These are phyloP conservation scores for Aegilops speltoides DNA, from an alignment of 176 grass and related monocot genomes.

Conservation along the genomic window DNA sequence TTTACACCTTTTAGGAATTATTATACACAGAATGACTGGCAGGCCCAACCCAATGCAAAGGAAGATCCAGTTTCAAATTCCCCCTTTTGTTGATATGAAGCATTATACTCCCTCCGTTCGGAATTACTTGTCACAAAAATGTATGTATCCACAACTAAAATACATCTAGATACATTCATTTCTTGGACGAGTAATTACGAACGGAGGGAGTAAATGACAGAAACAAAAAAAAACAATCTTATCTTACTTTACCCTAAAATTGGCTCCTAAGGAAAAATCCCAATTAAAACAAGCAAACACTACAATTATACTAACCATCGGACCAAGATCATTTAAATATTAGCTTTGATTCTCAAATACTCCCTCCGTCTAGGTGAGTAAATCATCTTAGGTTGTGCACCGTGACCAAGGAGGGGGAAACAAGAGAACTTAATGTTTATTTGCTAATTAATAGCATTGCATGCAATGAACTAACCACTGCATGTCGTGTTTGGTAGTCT, in stretches of 20 bases:
- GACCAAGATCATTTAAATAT: not conserved
- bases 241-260: not conserved
- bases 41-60: not conserved
- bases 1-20: slow-evolving; percentile 17
- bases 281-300: not conserved
- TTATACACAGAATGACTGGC: slow-evolving; percentile 12
- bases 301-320: not conserved
- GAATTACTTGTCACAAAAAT: no score
- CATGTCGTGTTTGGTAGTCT: no score
- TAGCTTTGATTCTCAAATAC: not conserved
- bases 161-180: no score
- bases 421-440: no score
- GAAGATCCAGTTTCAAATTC: slow-evolving; percentile 1
- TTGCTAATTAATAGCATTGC: no score
- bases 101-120: not conserved
- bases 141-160: no score
- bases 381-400: no score
- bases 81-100: not conserved
- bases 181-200: no score
- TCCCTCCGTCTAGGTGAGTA: no score
- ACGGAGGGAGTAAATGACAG: not conserved
- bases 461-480: no score
- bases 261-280: not conserved
- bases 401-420: no score
- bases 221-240: not conserved